Conservation (phyloP, 345 rosid genomes). For the Melaleuca quinquenervia region DNA sequence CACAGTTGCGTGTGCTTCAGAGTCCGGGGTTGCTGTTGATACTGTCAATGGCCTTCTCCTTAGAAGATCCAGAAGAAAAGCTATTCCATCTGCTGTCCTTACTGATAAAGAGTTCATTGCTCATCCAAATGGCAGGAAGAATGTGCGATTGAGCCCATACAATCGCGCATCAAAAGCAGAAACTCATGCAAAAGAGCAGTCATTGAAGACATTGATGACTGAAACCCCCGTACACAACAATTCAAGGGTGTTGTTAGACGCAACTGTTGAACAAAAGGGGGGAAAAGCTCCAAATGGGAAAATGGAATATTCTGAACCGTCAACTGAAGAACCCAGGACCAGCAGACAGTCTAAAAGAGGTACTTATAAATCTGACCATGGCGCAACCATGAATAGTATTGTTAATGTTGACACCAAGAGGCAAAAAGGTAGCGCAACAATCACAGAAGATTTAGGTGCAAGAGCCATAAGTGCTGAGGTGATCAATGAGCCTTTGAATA, state of each 20-base stretch:
- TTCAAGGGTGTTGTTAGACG: not conserved
- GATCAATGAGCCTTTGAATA: not conserved
- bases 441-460: not conserved
- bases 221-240: not conserved
- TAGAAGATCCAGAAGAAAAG: conserved; percentile 18
- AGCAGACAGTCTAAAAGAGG: conserved; percentile 1
- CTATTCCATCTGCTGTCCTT: conserved; percentile 1
- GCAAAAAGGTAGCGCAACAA: not conserved
- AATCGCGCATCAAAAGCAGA: not conserved
- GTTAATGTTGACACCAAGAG: conserved; percentile 1
- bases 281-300: not conserved
- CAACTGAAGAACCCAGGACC: conserved; percentile 2
- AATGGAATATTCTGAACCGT: not conserved
- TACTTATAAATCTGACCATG: not conserved
- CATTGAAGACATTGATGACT: not conserved
- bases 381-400: not conserved
- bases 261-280: not conserved
- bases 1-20: not conserved
- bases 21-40: conserved; percentile 4
- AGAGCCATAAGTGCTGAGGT: not conserved
- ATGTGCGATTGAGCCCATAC: not conserved
- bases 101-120: not conserved
- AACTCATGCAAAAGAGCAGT: not conserved
- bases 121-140: not conserved
- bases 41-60: conserved; percentile 2